Evolutionary conservation across 2,329 filamentous ascomycete species (phyloP), one percentile per base, ranked within the genome.

Genomic region (Pseudopithomyces chartarum): DNA sequence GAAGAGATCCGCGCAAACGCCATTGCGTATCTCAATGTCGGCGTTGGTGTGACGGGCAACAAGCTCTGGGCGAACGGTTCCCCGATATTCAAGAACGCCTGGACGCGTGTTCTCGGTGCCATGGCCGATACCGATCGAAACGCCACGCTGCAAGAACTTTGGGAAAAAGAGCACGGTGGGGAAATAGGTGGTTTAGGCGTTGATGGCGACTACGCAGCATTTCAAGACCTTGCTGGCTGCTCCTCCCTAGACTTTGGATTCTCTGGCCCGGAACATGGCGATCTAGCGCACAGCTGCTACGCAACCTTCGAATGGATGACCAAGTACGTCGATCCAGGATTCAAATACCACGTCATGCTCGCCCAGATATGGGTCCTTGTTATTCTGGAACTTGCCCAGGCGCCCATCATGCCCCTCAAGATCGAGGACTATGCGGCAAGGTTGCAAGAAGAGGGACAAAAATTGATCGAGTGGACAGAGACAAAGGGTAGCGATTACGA

Each of bases 11-110:
- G 91, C 40, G 80, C 84, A 17, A 84, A 95, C 65, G 94, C 86
- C 0, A 87, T 91, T 61, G 93, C 90, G 10, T 99, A 99, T 69
- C 82, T 99, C 62, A 99, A 99, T 69, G 87, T 99, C 39, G 94
- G 94, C 72, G 86, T 88, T 1, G 94, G 89, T 33, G 88, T 98
- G 3, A 85, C 85, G 2, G 95, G 95, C 6, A 78, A 81, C 52
- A 82, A 89, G 11, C 92, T 99, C 70, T 84, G 85, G 61, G 94
- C 91, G 8, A 82, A 88, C 6, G 95, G 90, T 19, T 95, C 91
- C 3, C 95, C 95, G 0, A 79, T 96, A 32, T 92, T 95, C 72
- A 81, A 87, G 60, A 87, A 86, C 62, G 81, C 91, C 1, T 83
- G 98, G 34, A 79, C 86, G 20, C 88, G 89, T 58, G 87, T 92